These are phyloP conservation scores for Citrus sp. DNA, from an alignment of 345 rosid genomes.

Conservation along the genomic window DNA sequence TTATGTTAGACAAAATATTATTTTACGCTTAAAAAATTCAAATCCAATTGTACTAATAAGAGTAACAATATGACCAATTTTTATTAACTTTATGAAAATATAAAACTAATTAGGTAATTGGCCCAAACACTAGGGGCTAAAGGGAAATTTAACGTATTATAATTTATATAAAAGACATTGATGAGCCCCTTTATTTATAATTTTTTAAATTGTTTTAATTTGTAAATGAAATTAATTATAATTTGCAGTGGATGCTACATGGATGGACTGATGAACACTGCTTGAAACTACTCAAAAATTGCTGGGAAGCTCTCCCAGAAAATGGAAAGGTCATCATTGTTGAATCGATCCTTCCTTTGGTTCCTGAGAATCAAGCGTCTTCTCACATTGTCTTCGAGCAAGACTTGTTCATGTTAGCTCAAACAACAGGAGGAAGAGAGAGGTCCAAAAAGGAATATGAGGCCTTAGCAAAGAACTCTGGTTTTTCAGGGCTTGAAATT, in stretches of 20 bases:
- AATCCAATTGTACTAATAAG: too few relatives aligned
- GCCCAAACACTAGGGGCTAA: too few relatives aligned
- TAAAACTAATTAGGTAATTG: too few relatives aligned
- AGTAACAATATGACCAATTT: too few relatives aligned
- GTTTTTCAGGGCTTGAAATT: constrained; percentile 30
- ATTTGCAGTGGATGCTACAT: constrained; percentile 37
- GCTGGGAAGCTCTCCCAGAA: constrained; percentile 37
- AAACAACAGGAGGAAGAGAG: constrained; percentile 40
- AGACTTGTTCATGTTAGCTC: constrained; percentile 51
- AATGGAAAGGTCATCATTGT: constrained; percentile 42
- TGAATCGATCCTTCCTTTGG: constrained; percentile 36
- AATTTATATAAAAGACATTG: too few relatives aligned
- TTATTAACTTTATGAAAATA: too few relatives aligned
- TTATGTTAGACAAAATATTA: too few relatives aligned
- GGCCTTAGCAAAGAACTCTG: constrained; percentile 35
- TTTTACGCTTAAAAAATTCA: too few relatives aligned
- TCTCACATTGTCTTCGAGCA: constrained; percentile 34
- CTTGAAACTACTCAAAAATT: constrained; percentile 40
- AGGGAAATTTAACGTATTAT: too few relatives aligned
- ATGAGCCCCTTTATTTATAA: too few relatives aligned
- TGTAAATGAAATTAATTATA: background rate
- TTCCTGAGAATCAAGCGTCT: constrained; percentile 20
- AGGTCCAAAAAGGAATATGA: constrained; percentile 43
- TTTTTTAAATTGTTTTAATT: background rate
- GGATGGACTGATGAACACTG: constrained; percentile 46